Evolutionary conservation across 345 rosid genomes (phyloP), one percentile per base, ranked within the genome.

Genomic region (Syzygium grande): DNA sequence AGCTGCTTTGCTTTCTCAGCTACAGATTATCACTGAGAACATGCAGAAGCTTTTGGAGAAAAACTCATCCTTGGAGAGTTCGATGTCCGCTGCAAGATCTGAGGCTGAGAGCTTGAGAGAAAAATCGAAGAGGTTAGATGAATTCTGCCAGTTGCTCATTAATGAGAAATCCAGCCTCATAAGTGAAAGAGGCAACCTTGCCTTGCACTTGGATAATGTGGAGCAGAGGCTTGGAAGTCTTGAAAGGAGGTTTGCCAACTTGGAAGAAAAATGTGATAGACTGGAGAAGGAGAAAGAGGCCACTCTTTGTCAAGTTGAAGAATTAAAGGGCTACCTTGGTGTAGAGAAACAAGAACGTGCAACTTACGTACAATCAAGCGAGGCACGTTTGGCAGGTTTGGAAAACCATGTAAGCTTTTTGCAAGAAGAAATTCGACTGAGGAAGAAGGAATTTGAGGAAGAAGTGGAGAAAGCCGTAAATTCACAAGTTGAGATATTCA

Each of bases 381-480:
- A 96, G 80, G 91, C 93, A 85, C 95, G 98, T 85, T 88, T 96
- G 91, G 92, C 87, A 46, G 93, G 91, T 91, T 92, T 98, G 65
- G 98, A 98, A 89, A 94, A 89, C 89, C 95, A 94, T 89, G 93
- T 96, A 52, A 91, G 88, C 90, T 77, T 89, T 73, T 93, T 98
- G 87, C 95, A 91, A 86, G 98, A 96, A 88, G 98, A 96, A 89
- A 93, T 94, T 46, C 93, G 89, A 89, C 89, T 91, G 53, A 92
- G 95, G 85, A 93, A 90, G 94, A 95, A 92, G 92, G 97, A 96
- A 51, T 98, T 92, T 86, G 98, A 96, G 92, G 99, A 95, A 88
- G 98, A 96, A 85, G 93, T 98, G 87, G 99, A 95, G 86, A 95
- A 93, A 93, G 97, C 94, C 85, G 95, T 95, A 87, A 94, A 93